phyloP scores from a whole-genome alignment of 2,329 filamentous ascomycete species.

The Talaromyces sp. region DNA sequence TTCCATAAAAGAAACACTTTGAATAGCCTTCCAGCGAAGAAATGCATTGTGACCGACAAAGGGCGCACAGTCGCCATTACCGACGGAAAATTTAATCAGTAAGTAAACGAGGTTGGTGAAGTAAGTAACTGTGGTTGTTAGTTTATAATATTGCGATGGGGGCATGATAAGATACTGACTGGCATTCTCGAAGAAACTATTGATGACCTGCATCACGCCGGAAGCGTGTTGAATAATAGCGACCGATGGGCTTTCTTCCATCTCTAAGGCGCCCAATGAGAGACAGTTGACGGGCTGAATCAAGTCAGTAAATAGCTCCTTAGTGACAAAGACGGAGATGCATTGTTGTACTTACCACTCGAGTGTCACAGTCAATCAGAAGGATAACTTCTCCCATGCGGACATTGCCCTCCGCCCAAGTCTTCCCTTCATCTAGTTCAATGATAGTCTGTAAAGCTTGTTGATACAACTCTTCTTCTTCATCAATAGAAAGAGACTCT shows the following conservation, averaged over 20 bases:
- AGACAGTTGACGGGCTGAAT: constrained; percentile 55
- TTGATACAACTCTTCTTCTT: constrained; percentile 39
- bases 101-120: constrained; percentile 75
- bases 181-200: constrained; percentile 68
- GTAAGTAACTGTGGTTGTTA: constrained; percentile 51
- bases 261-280: constrained; percentile 65
- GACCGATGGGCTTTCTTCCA: constrained; percentile 64
- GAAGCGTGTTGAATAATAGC: constrained; percentile 68
- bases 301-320: not conserved
- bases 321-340: not conserved
- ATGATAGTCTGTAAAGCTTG: constrained; percentile 37
- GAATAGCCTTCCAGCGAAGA: constrained; percentile 53
- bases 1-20: constrained; percentile 11
- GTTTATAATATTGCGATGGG: not conserved
- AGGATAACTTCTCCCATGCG: constrained; percentile 75
- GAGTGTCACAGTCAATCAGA: constrained; percentile 65
- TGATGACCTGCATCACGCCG: constrained; percentile 70
- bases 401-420: constrained; percentile 70
- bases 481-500: constrained; percentile 14
- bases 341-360: constrained; percentile 37
- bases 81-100: constrained; percentile 63
- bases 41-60: constrained; percentile 77
- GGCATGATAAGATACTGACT: constrained; percentile 23
- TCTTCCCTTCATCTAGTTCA: constrained; percentile 38
- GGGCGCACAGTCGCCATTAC: constrained; percentile 65